Base-by-base conservation (phyloP, 306 rosid species). In the Abrus pulchellus region DNA sequence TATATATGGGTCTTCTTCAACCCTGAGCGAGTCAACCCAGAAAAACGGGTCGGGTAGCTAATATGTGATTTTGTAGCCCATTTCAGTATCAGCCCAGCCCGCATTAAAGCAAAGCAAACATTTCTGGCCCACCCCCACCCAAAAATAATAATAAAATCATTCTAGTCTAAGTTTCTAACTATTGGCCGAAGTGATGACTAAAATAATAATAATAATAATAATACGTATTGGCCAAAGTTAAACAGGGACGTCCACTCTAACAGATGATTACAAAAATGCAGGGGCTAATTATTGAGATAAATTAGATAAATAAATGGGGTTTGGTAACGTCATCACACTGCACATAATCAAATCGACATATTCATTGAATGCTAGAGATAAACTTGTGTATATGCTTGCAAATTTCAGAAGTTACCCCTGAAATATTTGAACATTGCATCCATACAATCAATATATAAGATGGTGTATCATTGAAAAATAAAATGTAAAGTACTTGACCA, bases 11-110 rank as follows among this genome's bases (percentile, higher is more conserved):
- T 20, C 20, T 20, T 20, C 20, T 20, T 20, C 20, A 20, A 20
- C 20, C 20, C 20, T 20, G 20, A 20, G 20, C 20, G 20, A 20
- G 20, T 20, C 20, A 20, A 20, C 20, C 20, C 20, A 20, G 20
- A 20, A 20, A 20, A 20, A 20, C 20, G 20, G 20, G 20, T 20
- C 20, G 45, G 5, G 9, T 5, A 11, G 4, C 14, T 41, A 5
- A 65, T 40, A 14, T 8, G 36, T 3, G 36, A 27, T 66, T 34
- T 34, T 65, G 3, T 30, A 53, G 76, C 49, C 76, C 64, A 72
- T 36, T 53, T 33, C 64, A 9, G 14, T 52, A 14, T 33, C 13
- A 36, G 49, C 27, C 64, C 48, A 34, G 33, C 48, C 33, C 48
- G 7, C 49, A 27, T 6, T 9, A 27, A 43, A 7, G 9, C 2